Conservation (phyloP, 805 yeast species). For the Wickerhamomyces silvicola region DNA sequence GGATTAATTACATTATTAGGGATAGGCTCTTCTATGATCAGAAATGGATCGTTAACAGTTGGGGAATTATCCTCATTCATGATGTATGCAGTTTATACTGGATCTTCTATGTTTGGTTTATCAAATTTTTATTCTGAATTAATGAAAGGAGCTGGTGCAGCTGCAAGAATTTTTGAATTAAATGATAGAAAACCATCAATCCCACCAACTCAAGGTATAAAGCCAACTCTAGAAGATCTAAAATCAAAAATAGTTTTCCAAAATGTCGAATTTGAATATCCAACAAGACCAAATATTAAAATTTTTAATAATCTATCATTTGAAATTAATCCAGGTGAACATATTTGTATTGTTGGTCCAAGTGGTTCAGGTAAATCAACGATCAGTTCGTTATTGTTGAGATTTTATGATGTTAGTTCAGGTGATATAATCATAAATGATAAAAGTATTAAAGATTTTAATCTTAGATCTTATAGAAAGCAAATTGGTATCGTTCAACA, state of each 20-base stretch:
- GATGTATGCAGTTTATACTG: conserved; percentile 94
- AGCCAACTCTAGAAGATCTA: conserved; percentile 26
- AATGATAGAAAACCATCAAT: conserved; percentile 73
- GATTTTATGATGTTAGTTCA: conserved; percentile 72
- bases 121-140: conserved; percentile 89
- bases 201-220: conserved; percentile 55
- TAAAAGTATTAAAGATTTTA: conserved; percentile 53
- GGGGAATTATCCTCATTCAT: conserved; percentile 90
- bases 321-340: conserved; percentile 69
- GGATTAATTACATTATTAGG: conserved; percentile 72
- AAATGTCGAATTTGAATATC: conserved; percentile 68
- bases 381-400: conserved; percentile 65
- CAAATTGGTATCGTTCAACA: conserved; percentile 88
- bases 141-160: conserved; percentile 97
- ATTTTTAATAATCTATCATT: conserved; percentile 61
- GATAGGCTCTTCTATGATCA: conserved; percentile 78
- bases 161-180: conserved; percentile 83
- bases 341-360: conserved; percentile 94
- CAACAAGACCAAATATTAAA: conserved; percentile 68
- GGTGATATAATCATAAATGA: conserved; percentile 67
- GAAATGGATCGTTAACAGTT: conserved; percentile 65
- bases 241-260: conserved; percentile 48
- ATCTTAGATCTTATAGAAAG: conserved; percentile 65
- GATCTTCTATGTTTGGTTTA: conserved; percentile 84
- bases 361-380: conserved; percentile 96